Conservation (phyloP, 495 filamentous ascomycete genomes). For the Xylaria telfairii region DNA sequence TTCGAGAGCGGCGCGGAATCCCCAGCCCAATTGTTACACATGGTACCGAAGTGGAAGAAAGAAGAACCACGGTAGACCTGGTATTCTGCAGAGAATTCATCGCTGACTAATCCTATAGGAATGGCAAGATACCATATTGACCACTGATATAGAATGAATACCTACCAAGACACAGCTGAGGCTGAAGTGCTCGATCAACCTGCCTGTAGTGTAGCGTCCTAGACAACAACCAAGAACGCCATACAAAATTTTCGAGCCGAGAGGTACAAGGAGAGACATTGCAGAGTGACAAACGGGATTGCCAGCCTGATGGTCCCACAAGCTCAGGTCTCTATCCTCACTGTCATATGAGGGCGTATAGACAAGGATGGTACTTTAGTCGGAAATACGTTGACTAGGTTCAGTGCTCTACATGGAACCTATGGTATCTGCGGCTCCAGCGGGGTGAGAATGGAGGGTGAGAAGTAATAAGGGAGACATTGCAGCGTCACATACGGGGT, state of each 20-base stretch:
- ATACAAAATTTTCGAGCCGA: background rate
- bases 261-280: background rate
- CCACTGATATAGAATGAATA: background rate
- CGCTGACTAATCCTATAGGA: slow-evolving; percentile 10
- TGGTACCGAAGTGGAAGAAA: background rate
- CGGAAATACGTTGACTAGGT: background rate
- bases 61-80: background rate
- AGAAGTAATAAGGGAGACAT: background rate
- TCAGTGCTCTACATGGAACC: background rate
- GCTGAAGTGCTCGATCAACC: background rate
- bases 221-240: background rate
- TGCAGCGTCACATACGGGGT: background rate
- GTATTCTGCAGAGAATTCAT: background rate
- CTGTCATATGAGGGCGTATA: background rate
- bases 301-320: background rate
- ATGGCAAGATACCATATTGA: background rate
- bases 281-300: background rate
- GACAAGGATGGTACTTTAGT: background rate
- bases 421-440: background rate
- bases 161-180: background rate
- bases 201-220: background rate
- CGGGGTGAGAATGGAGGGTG: background rate
- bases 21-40: background rate
- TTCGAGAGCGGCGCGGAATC: background rate
- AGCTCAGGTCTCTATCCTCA: background rate